These are phyloP conservation scores for Aquilaria sinensis DNA, from an alignment of 345 rosid species.

Conservation along the genomic window DNA sequence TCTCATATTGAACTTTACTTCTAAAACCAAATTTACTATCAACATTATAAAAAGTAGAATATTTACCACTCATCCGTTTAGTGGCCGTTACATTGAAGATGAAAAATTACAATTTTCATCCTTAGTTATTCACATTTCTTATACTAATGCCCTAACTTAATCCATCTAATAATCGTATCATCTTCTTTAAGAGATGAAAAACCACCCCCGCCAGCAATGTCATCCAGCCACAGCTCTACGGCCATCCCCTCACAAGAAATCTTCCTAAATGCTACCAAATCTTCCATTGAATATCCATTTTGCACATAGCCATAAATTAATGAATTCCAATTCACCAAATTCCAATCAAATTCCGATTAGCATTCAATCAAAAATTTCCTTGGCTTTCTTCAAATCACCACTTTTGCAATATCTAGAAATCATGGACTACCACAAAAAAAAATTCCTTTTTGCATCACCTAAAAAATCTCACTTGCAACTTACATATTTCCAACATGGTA, in stretches of 20 bases:
- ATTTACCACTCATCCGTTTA: too few species aligned
- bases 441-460: constrained; percentile 56
- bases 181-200: too few species aligned
- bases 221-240: too few species aligned
- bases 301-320: constrained; percentile 62
- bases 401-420: constrained; percentile 62
- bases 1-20: too few species aligned
- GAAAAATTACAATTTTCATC: too few species aligned
- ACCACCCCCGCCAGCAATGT: too few species aligned
- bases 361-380: constrained; percentile 34
- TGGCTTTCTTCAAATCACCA: constrained; percentile 51
- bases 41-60: too few species aligned
- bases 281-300: constrained; percentile 49
- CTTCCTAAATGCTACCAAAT: constrained; percentile 41
- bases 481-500: constrained; percentile 45
- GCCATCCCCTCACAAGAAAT: constrained; percentile 51
- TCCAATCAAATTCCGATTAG: constrained; percentile 18
- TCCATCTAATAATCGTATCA: too few species aligned
- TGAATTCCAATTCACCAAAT: constrained; percentile 72
- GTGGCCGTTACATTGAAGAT: too few species aligned
- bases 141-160: too few species aligned
- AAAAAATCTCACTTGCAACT: constrained; percentile 45
- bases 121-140: too few species aligned
- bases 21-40: too few species aligned
- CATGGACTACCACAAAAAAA: constrained; percentile 67